phyloP scores from a whole-genome alignment of 1,284 basidiomycete species.

The Stygiomarasmius scandens region DNA sequence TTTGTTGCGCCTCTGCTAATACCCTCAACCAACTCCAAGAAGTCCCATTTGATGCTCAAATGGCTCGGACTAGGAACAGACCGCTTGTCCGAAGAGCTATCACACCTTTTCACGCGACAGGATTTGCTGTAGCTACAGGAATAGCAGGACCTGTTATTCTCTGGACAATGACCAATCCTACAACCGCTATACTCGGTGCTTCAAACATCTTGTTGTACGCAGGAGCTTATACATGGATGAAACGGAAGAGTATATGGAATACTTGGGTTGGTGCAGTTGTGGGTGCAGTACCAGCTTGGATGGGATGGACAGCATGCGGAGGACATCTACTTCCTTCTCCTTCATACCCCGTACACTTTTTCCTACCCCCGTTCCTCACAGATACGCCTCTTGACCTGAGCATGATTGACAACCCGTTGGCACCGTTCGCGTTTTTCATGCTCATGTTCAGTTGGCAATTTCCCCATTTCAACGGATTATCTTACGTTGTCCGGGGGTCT shows the following conservation, averaged over 20 bases:
- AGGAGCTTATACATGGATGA: conserved; percentile 92
- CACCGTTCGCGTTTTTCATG: conserved; percentile 75
- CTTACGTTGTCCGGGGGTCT: conserved; percentile 83
- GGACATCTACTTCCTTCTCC: conserved; percentile 73
- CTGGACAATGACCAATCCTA: conserved; percentile 86
- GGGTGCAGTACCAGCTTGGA: conserved; percentile 91
- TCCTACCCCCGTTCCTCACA: conserved; percentile 49
- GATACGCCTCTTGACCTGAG: conserved; percentile 9
- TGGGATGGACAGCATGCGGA: conserved; percentile 98
- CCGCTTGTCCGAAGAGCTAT: conserved; percentile 89
- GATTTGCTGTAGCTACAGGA: conserved; percentile 79
- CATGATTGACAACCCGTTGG: conserved; percentile 74
- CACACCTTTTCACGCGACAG: conserved; percentile 82
- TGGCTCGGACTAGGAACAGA: conserved; percentile 87
- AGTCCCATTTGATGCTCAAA: conserved; percentile 95
- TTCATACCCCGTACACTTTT: conserved; percentile 52
- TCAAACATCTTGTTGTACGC: conserved; percentile 91
- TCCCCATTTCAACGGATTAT: conserved; percentile 96
- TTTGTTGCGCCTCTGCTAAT: conserved; percentile 94
- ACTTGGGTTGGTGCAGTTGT: conserved; percentile 97
- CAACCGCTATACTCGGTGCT: conserved; percentile 83
- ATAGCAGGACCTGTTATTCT: conserved; percentile 79
- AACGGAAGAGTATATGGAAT: conserved; percentile 87
- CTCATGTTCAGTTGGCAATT: conserved; percentile 98
- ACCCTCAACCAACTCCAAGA: conserved; percentile 96